Base-by-base conservation (phyloP, 2,329 filamentous ascomycete genomes). In the Zalaria sp. region DNA sequence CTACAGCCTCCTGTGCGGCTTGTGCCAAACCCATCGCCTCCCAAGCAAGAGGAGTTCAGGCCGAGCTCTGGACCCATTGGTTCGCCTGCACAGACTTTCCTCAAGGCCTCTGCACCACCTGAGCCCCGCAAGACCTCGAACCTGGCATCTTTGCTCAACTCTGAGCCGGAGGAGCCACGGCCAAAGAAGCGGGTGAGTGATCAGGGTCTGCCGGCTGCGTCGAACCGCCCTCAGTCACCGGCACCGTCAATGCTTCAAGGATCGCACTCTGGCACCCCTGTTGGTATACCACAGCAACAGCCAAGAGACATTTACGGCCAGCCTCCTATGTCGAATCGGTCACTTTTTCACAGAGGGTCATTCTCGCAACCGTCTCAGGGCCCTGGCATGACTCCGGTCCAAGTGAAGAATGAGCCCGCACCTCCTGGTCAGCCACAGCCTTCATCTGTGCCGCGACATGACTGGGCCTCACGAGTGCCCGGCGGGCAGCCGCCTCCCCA, bases 41-140 rank as follows among this genome's bases (percentile, higher is more conserved):
- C 55, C 7, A 59, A 56, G 48, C 46, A 47, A 31, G 56, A 58
- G 27, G 49, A 53, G 4, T 47, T 50, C 25, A 47, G 58, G n/a
- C 51, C 54, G 11, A 49, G 49, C 27, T 55, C 55, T 4, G 51
- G 51, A 8, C 43, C 51, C n/a, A 39, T 45, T n/a, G 46, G 46
- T 25, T 38, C 46, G 28, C 41, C 45, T 11, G 47, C 42, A 10
- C 42, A 44, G 11, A 36, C 43, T 35, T 34, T 37, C n/a, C 7
- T n/a, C 29, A 32, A 32, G n/a, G 7, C 29, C n/a, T 7, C n/a
- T 7, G 41, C 43, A 27, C 28, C 48, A 27, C 40, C 45, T 18
- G 57, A 58, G 38, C 53, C 57, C 7, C 58, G 58, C 3, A 62
- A 61, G 49, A 54, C 57, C 9, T 61, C 59, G 4, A 62, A 60